A percentile compares a stretch with the other conserved stretches of the same genome.
phyloP scores from a whole-genome alignment of 345 rosid species.

The Geranium brycei region DNA sequence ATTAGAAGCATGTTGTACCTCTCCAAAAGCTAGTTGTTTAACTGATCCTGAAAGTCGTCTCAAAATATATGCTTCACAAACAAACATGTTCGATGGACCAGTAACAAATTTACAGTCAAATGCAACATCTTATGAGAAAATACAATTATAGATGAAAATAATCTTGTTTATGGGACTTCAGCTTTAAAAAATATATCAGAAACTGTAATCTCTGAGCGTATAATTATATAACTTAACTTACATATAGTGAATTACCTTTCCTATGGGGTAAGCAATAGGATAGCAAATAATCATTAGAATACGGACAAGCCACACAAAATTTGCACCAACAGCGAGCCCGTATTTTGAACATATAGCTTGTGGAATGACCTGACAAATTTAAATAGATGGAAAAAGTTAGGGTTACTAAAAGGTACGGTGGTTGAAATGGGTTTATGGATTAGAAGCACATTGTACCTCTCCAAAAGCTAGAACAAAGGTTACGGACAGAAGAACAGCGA shows the following conservation, averaged over 20 bases:
- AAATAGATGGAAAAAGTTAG: not conserved
- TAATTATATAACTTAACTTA: not conserved
- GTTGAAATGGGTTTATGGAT: not conserved
- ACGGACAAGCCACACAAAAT: slow-evolving; percentile 4
- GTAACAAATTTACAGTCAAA: not conserved
- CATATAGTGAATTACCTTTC: not conserved
- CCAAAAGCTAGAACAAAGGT: not conserved
- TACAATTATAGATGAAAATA: too few species aligned
- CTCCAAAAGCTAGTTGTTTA: not conserved
- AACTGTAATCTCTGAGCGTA: not conserved
- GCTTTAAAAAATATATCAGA: not conserved
- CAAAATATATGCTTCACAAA: not conserved
- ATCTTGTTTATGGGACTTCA: not conserved
- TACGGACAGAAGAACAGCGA: not conserved
- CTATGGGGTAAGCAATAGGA: slow-evolving; percentile 2
- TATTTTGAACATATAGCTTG: slow-evolving; percentile 1
- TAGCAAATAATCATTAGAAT: slow-evolving; percentile 1
- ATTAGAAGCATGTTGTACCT: not conserved
- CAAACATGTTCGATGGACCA: not conserved
- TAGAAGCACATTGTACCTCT: not conserved
- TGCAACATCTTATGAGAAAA: not conserved
- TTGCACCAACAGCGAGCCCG: slow-evolving; percentile 1
- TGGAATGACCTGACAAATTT: slow-evolving; percentile 1
- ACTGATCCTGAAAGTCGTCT: not conserved
- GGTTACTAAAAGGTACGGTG: not conserved